A percentile compares a stretch with the other conserved stretches of the same genome.
These are phyloP conservation scores for Metarhizium brunneum DNA, from an alignment of 2,329 filamentous ascomycete genomes.

Conservation along the genomic window DNA sequence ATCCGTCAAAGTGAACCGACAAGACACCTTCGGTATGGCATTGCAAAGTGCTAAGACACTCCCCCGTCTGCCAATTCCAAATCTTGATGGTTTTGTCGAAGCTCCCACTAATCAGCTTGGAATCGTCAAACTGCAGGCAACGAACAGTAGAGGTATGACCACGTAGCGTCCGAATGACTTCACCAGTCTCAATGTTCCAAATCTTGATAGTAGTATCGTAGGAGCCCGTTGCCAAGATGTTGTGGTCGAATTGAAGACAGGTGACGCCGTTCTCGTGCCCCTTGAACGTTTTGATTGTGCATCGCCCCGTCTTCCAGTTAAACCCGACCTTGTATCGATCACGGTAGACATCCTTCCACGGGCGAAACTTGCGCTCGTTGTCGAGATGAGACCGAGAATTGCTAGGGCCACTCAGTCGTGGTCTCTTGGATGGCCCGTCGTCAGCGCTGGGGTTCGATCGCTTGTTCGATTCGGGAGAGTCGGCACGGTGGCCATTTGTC, in stretches of 20 bases:
- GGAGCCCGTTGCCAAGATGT: constrained; percentile 84
- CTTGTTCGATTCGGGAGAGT: constrained; percentile 22
- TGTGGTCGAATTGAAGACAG: constrained; percentile 61
- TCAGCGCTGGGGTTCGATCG: constrained; percentile 21
- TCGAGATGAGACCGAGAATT: constrained; percentile 26
- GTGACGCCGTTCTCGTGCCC: constrained; percentile 71
- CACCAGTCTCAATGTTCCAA: constrained; percentile 85
- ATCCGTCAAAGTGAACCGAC: constrained; percentile 76
- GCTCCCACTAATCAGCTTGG: constrained; percentile 82
- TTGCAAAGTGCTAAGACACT: constrained; percentile 71
- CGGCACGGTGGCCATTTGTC: constrained; percentile 11
- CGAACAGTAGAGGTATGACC: constrained; percentile 81
- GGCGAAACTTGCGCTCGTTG: constrained; percentile 46
- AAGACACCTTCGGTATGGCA: constrained; percentile 79
- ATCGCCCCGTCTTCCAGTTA: constrained; percentile 96
- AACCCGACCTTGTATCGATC: constrained; percentile 92
- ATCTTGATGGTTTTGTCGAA: constrained; percentile 82
- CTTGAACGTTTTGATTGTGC: constrained; percentile 71
- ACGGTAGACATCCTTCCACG: constrained; percentile 94
- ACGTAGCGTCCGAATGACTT: constrained; percentile 73
- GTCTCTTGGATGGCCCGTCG: constrained; percentile 24
- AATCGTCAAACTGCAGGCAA: constrained; percentile 86
- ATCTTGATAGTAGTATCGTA: constrained; percentile 95
- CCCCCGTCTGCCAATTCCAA: constrained; percentile 94
- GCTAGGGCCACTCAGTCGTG: constrained; percentile 15